phyloP scores from a whole-genome alignment of 179 eudicot genomes.

The Beta corolliflora region DNA sequence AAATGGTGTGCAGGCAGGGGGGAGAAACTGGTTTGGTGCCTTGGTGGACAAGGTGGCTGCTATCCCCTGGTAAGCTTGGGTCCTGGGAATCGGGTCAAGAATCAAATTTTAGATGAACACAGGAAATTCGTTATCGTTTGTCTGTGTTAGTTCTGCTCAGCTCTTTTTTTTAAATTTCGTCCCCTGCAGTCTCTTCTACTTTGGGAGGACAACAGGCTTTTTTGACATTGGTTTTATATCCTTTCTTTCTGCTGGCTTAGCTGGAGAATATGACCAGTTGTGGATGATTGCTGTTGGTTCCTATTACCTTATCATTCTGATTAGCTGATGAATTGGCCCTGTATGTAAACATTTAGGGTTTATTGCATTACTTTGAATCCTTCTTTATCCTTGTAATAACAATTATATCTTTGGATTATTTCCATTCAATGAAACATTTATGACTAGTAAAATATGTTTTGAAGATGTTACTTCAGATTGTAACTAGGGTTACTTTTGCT shows the following conservation, averaged over 20 bases:
- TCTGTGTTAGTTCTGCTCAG: not conserved
- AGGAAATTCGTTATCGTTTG: not conserved
- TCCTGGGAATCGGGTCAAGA: not conserved
- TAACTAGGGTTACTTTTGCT: not conserved
- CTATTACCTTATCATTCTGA: not conserved
- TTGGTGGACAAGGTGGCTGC: not conserved
- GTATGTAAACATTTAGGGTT: not conserved
- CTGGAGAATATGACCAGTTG: not conserved
- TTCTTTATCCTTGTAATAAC: not conserved
- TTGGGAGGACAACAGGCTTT: not conserved
- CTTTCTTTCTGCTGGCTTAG: not conserved
- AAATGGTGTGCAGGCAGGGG: not conserved
- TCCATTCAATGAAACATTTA: not conserved
- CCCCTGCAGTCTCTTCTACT: not conserved
- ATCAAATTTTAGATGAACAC: not conserved
- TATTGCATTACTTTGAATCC: not conserved
- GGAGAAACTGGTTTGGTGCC: not conserved
- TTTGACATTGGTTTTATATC: not conserved
- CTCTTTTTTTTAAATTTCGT: not conserved
- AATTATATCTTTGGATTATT: not conserved
- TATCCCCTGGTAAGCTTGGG: not conserved
- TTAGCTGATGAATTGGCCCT: not conserved
- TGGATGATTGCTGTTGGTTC: not conserved
- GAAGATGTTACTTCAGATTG: not conserved
- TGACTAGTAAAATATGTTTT: not conserved